Evolutionary conservation across 306 rosid genomes (phyloP), one percentile per base, ranked within the genome.

Genomic region (Cicer judaicum): DNA sequence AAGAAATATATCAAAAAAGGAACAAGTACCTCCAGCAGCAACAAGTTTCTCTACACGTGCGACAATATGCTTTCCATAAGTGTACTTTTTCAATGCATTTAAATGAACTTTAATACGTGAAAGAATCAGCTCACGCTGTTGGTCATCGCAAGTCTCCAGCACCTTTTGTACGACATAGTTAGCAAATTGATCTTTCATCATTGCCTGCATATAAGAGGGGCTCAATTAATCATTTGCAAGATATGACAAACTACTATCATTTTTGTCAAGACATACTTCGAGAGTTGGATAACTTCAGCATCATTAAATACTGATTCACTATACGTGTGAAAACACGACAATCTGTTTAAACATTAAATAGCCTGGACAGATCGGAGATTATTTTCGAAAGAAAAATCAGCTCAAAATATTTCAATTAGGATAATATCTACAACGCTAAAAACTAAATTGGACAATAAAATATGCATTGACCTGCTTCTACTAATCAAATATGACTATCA

Each of bases 1-100:
- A 14, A 56, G 36, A 4, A 10, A 56, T 56, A 56, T 54, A 9
- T 10, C 47, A 67, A 63, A 70, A 41, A 12, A 41, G 14, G 38
- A 16, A 19, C 18, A 64, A 44, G 46, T 86, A 93, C 97, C 99
- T 79, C 99, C 97, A 15, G 99, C 99, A 38, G 97, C 97, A 70
- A 94, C 99, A 50, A 94, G 99, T 85, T 94, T 92, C 85, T 94
- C 97, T 81, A 94, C 99, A 66, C 99, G 99, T 1, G 96, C 93
- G 15, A 90, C 97, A 1, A 92, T 94, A 73, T 94, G 99, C 87
- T 92, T 92, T 68, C 99, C 97, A 0, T 94, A 94, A 9, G 98
- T 94, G 87, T 94, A 91, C 79, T 94, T 94, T 83, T 91, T 94
- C 88, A 94, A 63, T 44, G 98, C 98, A 85, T 92, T 94, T 85